Base-by-base conservation (phyloP, 495 filamentous ascomycete genomes). In the Pseudoneurospora amorphoporcata region DNA sequence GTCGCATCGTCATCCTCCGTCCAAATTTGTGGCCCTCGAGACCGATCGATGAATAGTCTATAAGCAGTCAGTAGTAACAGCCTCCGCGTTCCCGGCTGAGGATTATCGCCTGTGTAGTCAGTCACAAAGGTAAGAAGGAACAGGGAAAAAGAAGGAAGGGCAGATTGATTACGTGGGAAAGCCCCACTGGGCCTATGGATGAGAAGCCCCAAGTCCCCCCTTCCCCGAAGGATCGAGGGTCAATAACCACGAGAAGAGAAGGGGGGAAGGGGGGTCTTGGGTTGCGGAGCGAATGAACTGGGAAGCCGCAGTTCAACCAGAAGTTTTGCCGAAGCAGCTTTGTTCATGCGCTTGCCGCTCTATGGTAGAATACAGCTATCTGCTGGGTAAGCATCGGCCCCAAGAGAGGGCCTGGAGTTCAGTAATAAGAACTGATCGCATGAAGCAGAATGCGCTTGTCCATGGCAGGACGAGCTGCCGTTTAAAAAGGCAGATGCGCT, bases 131-230 rank as follows among this genome's bases (percentile, higher is more conserved):
- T 19, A n/a, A 68, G 16, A 39, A 42, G 47, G 38, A 73, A 69
- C 47, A 68, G 39, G 39, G 29, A 73, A 71, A 71, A 73, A 71
- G 29, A 39, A 39, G 16, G 42, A 72, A 68, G 73, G 17, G 29
- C 12, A 32, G 35, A 68, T 71, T 58, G 65, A 75, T 75, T 76
- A 39, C 29, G 53, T 65, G 53, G 40, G 47, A 23, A 68, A 53
- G 43, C 68, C 68, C 75, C 45, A 74, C 68, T 70, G 39, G 75
- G 70, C 72, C 72, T 74, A 74, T 74, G 72, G 10, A 74, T 69
- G 29, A 10, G 3, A 23, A 61, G 61, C 16, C 58, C 58, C 39
- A 65, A 41, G 43, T 17, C 53, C 53, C 53, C 53, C 53, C 14
- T 65, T 4, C 53, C 53, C 53, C 53, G 14, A 1, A 65, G 29